Percentiles rank a stretch among this genome's conserved stretches.
These are phyloP conservation scores for Leccinum cinnamomeum DNA, from an alignment of 1,284 basidiomycete species.

Conservation along the genomic window DNA sequence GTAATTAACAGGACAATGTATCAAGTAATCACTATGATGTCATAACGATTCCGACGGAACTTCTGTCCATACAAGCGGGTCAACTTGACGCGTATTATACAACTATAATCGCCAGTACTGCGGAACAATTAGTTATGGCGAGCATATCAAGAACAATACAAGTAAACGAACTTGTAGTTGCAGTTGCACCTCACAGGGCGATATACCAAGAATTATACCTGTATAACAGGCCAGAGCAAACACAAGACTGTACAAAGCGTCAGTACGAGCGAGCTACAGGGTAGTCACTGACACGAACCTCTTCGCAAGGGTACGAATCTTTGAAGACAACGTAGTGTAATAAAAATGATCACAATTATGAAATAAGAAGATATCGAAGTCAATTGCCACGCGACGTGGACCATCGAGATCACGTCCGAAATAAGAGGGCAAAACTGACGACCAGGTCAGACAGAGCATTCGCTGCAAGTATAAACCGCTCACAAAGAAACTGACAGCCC, in stretches of 20 bases:
- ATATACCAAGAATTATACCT: constrained; percentile 4
- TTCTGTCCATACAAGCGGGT: not conserved
- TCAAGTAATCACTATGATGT: not conserved
- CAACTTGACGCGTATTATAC: not conserved
- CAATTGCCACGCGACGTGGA: constrained; percentile 17
- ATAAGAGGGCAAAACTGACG: constrained; percentile 26
- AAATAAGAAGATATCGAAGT: constrained; percentile 21
- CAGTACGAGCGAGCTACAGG: not conserved
- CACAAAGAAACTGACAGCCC: constrained; percentile 27
- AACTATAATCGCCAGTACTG: constrained; percentile 15
- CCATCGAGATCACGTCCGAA: constrained; percentile 24
- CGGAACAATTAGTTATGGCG: not conserved
- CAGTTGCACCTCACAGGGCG: no score
- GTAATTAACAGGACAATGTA: not conserved
- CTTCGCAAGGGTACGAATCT: constrained; percentile 9
- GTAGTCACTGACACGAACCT: constrained; percentile 13
- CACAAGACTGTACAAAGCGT: constrained; percentile 13
- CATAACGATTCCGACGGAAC: not conserved
- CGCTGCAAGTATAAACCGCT: not conserved
- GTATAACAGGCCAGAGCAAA: not conserved
- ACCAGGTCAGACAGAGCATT: constrained; percentile 3
- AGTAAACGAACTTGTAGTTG: constrained; percentile 10
- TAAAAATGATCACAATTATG: constrained; percentile 10
- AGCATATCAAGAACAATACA: not conserved
- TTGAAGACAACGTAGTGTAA: constrained; percentile 7